Base-by-base conservation (phyloP, 2,329 filamentous ascomycete species). In the Polytolypa hystricis region DNA sequence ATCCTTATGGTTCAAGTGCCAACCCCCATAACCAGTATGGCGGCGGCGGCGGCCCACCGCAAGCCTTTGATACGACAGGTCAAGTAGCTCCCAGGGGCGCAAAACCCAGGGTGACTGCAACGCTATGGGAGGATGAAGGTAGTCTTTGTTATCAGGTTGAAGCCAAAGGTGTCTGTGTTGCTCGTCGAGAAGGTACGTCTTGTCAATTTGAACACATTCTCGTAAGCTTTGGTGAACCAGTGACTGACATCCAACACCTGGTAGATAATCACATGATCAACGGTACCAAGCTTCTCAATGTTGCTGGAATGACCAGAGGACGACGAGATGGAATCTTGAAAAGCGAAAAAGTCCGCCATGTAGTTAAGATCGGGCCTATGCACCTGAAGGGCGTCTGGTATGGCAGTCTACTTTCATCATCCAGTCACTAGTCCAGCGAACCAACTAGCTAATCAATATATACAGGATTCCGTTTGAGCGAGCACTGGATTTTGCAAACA, bases 331-430 rank as follows among this genome's bases (percentile, higher is more conserved):
- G 91, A 32, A 96, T 98, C 48, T 64, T 98, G 40, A 98, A 98
- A 67, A 95, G 89, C 58, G 91, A 96, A 63, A 98, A 96, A 64
- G 77, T 87, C 39, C 79, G 91, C 48, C 87, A 95, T 60, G 91
- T 96, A 9, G 91, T 96, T 42, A 98, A 98, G 66, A 96, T 98
- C 57, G 91, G 91, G 0, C 91, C 91, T 3, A 98, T 98, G 91
- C 91, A 96, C 57, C 66, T 98, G 30, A 98, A 98, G 66, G 91
- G 91, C 54, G 87, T 94, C 47, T 94, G 87, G 86, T 93, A 71
- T 66, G 81, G n/a, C n/a, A n/a, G n/a, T n/a, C n/a, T n/a, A n/a
- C n/a, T 39, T 33, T 30, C 30, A 20, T 8, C 16, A 17, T 32
- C 9, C 23, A 17, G 14, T 16, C 12, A 7, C 11, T 30, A 15